Evolutionary conservation across 257 asterid species (phyloP), one percentile per base, ranked within the genome.

Genomic region (Solanum dulcamara): DNA sequence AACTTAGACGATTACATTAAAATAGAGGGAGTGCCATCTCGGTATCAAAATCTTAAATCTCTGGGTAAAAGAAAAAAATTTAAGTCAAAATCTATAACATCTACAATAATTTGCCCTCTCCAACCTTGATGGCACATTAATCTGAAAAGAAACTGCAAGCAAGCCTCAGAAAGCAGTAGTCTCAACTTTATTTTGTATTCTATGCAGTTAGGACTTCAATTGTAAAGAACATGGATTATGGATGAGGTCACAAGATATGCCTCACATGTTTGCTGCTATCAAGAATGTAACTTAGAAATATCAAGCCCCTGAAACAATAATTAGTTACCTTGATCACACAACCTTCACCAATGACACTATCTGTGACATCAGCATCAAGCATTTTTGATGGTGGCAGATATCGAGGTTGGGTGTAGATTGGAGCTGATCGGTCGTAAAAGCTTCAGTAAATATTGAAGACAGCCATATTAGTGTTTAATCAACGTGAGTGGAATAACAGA

Each of bases 321-420:
- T 55, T 17, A 33, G 85, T 88, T 88, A 92, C 99, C 98, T 94
- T 94, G 90, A 96, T 96, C 81, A 96, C 99, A 66, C 99, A 96
- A 38, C 98, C 99, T 89, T 96, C 99, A 75, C 99, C 99, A 85
- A 96, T 94, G 86, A 96, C 98, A 82, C 97, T 94, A 84, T 96
- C 98, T 32, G 99, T 94, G 84, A 96, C 98, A 88, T 96, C 99
- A 79, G 98, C 99, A 92, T 96, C 95, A 84, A 96, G 92, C 99
- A 96, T 96, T 93, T 96, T 96, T 62, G 99, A 96, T 75, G 99
- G 99, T 85, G 99, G 99, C 81, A 96, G 88, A 86, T 94, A 96
- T 53, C 99, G 94, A 87, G 99, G 99, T 85, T 96, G 99, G 81
- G 99, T 96, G 87, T 93, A 96, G 86, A 96, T 96, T 77, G 99